Base-by-base conservation (phyloP, 805 yeast species). In the Candida boidinii region DNA sequence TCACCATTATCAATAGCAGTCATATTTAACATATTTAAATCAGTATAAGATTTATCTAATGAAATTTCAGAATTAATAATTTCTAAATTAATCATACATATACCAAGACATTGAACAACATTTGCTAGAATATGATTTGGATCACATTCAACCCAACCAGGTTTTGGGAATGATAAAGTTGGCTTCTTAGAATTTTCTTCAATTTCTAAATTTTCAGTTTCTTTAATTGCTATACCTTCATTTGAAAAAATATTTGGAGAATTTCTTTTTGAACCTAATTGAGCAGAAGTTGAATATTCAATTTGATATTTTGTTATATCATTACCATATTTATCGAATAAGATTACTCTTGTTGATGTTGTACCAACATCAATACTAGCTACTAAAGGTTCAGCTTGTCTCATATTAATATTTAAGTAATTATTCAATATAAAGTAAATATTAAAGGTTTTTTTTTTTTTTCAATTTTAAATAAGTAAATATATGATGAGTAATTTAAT, bases 141-240 rank as follows among this genome's bases (percentile, higher is more conserved):
- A 64, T 82, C 81, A 58, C 92, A 87, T 61, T 88, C 96, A 23
- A 86, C 92, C 96, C 96, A 87, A 21, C 94, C 92, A 2, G 90
- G 87, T 42, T 74, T 70, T 3, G 92, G 90, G 54, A 78, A 81
- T 38, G 76, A 58, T 34, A 81, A 60, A n/a, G 92, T 81, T 31
- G 88, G 87, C 23, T 66, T 56, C 6, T 67, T 63, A 19, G 66
- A 53, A 50, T 63, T 62, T 43, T 72, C 74, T 55, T 80, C 88
- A 42, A 80, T 74, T 45, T 73, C 81, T 33, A 80, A 57, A 40
- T 68, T 64, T 39, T 70, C 75, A 38, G 58, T 66, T 48, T 48
- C 48, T 34, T 73, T 68, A 47, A 80, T 73, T 16, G 83, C 77
- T 38, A 79, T 64, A 62, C 90, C 90, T 51, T 79, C 87, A 22